These are phyloP conservation scores for Petunia secreta DNA, from an alignment of 257 asterid species.

Conservation along the genomic window DNA sequence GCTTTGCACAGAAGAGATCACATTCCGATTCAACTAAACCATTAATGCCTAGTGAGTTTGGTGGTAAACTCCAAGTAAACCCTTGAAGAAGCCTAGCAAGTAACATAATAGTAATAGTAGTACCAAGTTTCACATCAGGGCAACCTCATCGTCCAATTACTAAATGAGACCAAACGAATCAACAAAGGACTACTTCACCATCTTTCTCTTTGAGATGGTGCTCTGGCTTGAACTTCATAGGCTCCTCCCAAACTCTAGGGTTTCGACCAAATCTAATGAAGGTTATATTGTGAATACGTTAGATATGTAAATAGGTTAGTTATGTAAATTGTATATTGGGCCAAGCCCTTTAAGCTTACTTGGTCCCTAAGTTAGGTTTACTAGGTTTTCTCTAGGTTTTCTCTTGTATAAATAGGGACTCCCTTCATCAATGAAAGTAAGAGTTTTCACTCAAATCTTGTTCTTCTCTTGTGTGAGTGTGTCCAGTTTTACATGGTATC, in stretches of 20 bases:
- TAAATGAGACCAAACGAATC: constrained; percentile 5
- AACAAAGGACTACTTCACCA: background rate
- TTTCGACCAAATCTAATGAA: constrained; percentile 32
- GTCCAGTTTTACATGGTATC: too few species aligned
- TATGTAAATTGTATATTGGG: too few species aligned
- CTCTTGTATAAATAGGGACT: too few species aligned
- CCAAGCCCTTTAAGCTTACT: too few species aligned
- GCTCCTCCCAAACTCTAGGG: constrained; percentile 33
- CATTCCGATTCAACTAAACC: background rate
- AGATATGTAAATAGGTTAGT: too few species aligned
- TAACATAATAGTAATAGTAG: background rate
- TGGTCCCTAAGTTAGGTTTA: too few species aligned
- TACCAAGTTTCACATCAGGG: constrained; percentile 3
- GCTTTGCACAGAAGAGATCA: background rate
- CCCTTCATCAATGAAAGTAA: too few species aligned
- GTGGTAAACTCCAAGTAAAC: constrained; percentile 23
- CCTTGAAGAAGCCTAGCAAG: constrained; percentile 24
- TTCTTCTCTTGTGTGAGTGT: too few species aligned
- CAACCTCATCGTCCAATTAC: background rate
- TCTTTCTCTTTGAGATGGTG: constrained; percentile 14
- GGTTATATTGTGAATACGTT: too few species aligned
- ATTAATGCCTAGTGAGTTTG: background rate
- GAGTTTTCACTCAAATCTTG: too few species aligned
- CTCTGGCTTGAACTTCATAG: constrained; percentile 30
- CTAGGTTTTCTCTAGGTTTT: too few species aligned